These are phyloP conservation scores for Marasmius fiardii DNA, from an alignment of 1,284 basidiomycete genomes.

Conservation along the genomic window DNA sequence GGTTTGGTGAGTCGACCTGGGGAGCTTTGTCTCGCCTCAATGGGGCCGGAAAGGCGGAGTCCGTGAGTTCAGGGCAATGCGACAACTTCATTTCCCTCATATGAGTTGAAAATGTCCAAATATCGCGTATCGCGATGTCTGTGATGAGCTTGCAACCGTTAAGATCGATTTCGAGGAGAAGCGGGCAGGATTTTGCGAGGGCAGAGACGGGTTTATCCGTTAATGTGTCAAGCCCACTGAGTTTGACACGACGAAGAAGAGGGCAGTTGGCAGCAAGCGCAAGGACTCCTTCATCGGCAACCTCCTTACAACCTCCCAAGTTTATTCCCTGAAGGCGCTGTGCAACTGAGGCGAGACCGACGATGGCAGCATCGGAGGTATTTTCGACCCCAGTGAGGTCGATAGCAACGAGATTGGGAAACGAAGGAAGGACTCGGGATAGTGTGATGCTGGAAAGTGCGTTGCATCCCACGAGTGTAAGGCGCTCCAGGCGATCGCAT, in stretches of 20 bases:
- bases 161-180: conserved; percentile 93
- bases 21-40: conserved; percentile 36
- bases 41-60: conserved; percentile 82
- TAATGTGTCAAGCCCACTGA: conserved; percentile 73
- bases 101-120: conserved; percentile 79
- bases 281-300: conserved; percentile 78
- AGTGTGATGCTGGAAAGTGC: conserved; percentile 71
- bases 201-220: conserved; percentile 81
- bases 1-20: conserved; percentile 33
- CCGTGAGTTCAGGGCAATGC: conserved; percentile 77
- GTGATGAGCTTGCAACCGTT: conserved; percentile 81
- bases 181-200: conserved; percentile 80
- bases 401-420: conserved; percentile 81
- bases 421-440: conserved; percentile 63
- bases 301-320: conserved; percentile 77
- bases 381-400: conserved; percentile 80
- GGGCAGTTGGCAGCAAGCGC: conserved; percentile 77
- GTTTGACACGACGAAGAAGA: conserved; percentile 84
- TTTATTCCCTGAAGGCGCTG: conserved; percentile 91
- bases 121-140: conserved; percentile 75
- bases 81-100: conserved; percentile 92
- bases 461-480: conserved; percentile 87
- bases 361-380: conserved; percentile 70
- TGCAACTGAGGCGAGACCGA: conserved; percentile 69
- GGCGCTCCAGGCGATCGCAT: conserved; percentile 86